A percentile compares a stretch with the other conserved stretches of the same genome.
Conservation (phyloP, 2,329 filamentous ascomycete species). For the Fusarium hostae region DNA sequence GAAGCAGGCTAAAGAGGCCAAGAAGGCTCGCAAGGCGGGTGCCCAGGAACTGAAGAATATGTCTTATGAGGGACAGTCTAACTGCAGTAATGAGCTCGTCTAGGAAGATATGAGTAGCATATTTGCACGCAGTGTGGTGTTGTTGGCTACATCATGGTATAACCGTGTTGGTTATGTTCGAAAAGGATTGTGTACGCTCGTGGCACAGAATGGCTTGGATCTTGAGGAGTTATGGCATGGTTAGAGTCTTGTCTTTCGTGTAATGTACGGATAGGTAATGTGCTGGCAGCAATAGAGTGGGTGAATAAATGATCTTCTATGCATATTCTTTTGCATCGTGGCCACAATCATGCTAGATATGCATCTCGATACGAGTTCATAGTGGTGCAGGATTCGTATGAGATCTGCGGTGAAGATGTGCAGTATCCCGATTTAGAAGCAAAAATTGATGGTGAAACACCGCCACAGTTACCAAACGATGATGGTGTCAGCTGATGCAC, state of each 20-base stretch:
- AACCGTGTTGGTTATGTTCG: neutral
- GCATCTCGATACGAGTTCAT: slow-evolving; percentile 6
- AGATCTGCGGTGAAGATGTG: slow-evolving; percentile 11
- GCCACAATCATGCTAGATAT: neutral
- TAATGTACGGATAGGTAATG: neutral
- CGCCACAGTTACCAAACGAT: slow-evolving; percentile 27
- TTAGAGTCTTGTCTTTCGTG: slow-evolving; percentile 1
- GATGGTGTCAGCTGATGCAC: slow-evolving; percentile 27
- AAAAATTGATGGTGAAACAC: slow-evolving; percentile 27
- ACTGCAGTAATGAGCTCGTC: slow-evolving; percentile 4
- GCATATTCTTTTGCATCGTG: neutral
- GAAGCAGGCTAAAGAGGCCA: slow-evolving; percentile 35
- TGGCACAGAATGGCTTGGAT: neutral
- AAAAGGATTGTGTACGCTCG: neutral
- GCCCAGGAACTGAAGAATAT: slow-evolving; percentile 29
- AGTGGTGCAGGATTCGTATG: slow-evolving; percentile 13
- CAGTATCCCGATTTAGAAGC: slow-evolving; percentile 41
- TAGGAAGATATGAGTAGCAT: neutral
- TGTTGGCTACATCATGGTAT: neutral
- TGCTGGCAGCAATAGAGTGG: slow-evolving; percentile 7
- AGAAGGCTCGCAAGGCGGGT: slow-evolving; percentile 37
- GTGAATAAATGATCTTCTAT: slow-evolving; percentile 8
- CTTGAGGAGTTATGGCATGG: neutral
- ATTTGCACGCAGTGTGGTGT: neutral
- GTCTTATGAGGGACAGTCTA: slow-evolving; percentile 18